Base-by-base conservation (phyloP, 306 rosid genomes). In the Trichosanthes truncata region DNA sequence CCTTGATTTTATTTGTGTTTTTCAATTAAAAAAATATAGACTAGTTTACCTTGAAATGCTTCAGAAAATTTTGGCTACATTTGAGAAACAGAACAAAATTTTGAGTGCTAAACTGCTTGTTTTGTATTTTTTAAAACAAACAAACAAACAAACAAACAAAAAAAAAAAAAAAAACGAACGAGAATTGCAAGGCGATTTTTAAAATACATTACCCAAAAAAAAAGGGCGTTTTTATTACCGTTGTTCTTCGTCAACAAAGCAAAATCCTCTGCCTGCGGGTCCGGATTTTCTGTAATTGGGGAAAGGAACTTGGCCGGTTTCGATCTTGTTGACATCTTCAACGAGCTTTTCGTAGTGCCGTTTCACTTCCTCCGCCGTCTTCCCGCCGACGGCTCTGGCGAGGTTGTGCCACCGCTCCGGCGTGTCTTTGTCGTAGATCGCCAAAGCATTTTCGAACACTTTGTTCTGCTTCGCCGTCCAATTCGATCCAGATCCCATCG, bases 381-480 rank as follows among this genome's bases (percentile, higher is more conserved):
- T 93, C 4, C 93, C 96, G 25, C 96, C 96, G 0, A 93, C 93
- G 4, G 93, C 97, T 41, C 80, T 87, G 20, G 96, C 96, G 79
- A 93, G 78, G 15, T 88, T 89, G 74, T 88, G 84, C 97, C 97
- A 91, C 31, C 91, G 82, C 36, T 89, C 91, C 4, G 96, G 93
- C 1, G 87, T 80, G 78, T 85, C 94, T 86, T 85, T 82, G 87
- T 86, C 89, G 38, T 81, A 85, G 51, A 87, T 82, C 35, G 91
- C 96, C 40, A 93, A 71, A 0, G 96, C 98, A 84, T 89, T 91
- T 88, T 93, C 98, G 76, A 93, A 93, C 76, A 80, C 78, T 65
- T 93, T 93, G 94, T 93, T 91, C 69, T 93, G 92, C 56, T 85
- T 85, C 0, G 90, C 40, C 0, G 93, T 93, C 98, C 98, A 93